These are phyloP conservation scores for Trichoderma asperelloides DNA, from an alignment of 495 filamentous ascomycete genomes.

Conservation along the genomic window DNA sequence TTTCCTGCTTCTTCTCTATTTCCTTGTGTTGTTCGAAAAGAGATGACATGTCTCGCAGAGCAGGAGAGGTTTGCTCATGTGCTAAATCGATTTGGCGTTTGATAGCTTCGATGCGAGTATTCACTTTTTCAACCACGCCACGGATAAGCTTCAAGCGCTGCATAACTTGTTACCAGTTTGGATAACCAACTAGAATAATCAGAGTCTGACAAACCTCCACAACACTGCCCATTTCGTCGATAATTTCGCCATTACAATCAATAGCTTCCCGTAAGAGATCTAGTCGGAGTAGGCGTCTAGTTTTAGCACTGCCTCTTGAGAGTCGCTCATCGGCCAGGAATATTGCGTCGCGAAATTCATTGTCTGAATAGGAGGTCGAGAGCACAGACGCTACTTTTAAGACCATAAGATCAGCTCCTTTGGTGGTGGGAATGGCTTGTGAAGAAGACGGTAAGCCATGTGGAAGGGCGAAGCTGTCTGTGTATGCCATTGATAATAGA, in stretches of 20 bases:
- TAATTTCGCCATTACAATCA: slow-evolving; percentile 84
- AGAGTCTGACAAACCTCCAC: slow-evolving; percentile 56
- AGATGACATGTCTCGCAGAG: slow-evolving; percentile 68
- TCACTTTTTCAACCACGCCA: slow-evolving; percentile 63
- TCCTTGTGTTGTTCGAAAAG: slow-evolving; percentile 68
- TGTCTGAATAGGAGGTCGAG: slow-evolving; percentile 85
- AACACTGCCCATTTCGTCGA: slow-evolving; percentile 82
- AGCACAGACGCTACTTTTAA: slow-evolving; percentile 73
- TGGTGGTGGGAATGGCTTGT: background rate
- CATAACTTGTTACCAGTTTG: slow-evolving; percentile 14
- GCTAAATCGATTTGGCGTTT: slow-evolving; percentile 65
- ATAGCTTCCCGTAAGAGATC: slow-evolving; percentile 91
- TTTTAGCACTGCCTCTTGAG: slow-evolving; percentile 67
- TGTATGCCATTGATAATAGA: background rate
- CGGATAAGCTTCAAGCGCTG: slow-evolving; percentile 87
- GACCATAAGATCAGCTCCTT: slow-evolving; percentile 49
- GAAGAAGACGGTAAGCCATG: background rate
- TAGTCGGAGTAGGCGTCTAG: slow-evolving; percentile 67
- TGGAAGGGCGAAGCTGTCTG: background rate
- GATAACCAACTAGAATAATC: background rate
- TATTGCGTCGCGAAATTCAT: slow-evolving; percentile 83
- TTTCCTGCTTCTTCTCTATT: slow-evolving; percentile 74
- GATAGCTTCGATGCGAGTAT: slow-evolving; percentile 75
- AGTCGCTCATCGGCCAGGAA: slow-evolving; percentile 63
- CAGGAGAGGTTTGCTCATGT: slow-evolving; percentile 62